Conservation (phyloP, 106 monocot species). For the Posidonia australis region DNA sequence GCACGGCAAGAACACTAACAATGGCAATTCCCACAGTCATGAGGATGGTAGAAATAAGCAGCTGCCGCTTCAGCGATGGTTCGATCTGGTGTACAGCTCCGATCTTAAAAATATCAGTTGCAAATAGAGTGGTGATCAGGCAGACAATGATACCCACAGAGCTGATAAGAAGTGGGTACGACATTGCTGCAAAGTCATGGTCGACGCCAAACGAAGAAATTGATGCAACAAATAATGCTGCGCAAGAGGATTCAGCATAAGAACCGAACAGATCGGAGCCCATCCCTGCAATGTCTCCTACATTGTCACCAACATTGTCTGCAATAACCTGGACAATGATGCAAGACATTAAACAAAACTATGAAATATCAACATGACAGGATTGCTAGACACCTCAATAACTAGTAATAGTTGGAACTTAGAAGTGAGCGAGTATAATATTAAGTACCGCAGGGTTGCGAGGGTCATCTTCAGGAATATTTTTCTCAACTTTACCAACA, state of each 20-base stretch:
- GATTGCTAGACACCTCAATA: too few relatives aligned
- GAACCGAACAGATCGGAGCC: slow-evolving; percentile 24
- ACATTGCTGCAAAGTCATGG: slow-evolving; percentile 15
- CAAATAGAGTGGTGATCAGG: slow-evolving; percentile 19
- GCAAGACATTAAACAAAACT: too few relatives aligned
- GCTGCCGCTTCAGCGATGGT: slow-evolving; percentile 27
- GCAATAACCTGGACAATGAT: slow-evolving; percentile 12
- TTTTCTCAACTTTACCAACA: slow-evolving; percentile 23
- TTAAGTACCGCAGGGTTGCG: slow-evolving; percentile 21
- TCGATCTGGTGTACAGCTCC: slow-evolving; percentile 36
- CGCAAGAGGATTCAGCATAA: slow-evolving; percentile 21
- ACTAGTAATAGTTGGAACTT: too few relatives aligned
- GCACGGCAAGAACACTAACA: slow-evolving; percentile 43
- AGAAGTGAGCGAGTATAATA: too few relatives aligned
- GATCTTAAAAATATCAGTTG: slow-evolving; percentile 13
- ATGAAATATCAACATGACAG: too few relatives aligned
- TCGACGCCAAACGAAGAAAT: slow-evolving; percentile 17
- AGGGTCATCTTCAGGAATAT: slow-evolving; percentile 29
- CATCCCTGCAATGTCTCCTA: slow-evolving; percentile 27
- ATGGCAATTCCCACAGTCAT: slow-evolving; percentile 80
- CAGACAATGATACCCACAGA: slow-evolving; percentile 21
- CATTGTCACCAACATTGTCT: slow-evolving; percentile 27
- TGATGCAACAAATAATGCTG: slow-evolving; percentile 19
- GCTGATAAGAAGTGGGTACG: slow-evolving; percentile 14
- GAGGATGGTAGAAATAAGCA: slow-evolving; percentile 58